Evolutionary conservation across 1,139 yeast species (phyloP).

Genomic region (Yamadazyma jaroonii): DNA sequence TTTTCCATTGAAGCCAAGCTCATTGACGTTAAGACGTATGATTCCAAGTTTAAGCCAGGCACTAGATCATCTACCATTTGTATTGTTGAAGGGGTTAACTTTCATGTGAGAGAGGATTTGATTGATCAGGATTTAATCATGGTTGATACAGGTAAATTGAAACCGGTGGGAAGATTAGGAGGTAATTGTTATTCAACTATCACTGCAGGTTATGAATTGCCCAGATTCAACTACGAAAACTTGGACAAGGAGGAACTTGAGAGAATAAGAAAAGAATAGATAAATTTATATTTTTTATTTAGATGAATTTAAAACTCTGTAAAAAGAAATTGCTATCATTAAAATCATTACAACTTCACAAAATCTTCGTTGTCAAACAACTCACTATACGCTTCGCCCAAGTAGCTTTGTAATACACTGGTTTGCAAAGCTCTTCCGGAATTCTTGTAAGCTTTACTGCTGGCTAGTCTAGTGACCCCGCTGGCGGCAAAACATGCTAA

Average conservation of each 20-base stretch:
- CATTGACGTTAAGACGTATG: constrained; percentile 43
- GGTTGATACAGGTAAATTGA: constrained; percentile 47
- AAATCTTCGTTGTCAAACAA: constrained; percentile 34
- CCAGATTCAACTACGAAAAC: constrained; percentile 31
- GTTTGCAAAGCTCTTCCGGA: constrained; percentile 84
- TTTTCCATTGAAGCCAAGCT: constrained; percentile 58
- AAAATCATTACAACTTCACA: constrained; percentile 12
- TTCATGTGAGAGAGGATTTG: constrained; percentile 57
- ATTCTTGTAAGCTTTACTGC: constrained; percentile 58
- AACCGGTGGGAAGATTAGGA: constrained; percentile 57
- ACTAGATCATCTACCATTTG: constrained; percentile 38
- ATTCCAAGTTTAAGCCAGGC: constrained; percentile 35
- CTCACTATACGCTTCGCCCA: constrained; percentile 61
- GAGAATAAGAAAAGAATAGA: not conserved
- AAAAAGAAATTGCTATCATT: too few species aligned
- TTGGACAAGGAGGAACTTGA: constrained; percentile 1
- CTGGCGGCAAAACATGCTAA: constrained; percentile 78
- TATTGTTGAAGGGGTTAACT: constrained; percentile 54
- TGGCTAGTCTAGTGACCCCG: constrained; percentile 62
- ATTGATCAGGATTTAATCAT: constrained; percentile 36
- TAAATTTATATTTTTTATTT: too few species aligned
- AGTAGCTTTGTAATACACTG: constrained; percentile 67
- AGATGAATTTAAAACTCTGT: too few species aligned
- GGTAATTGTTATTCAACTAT: constrained; percentile 51
- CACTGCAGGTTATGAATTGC: constrained; percentile 39